Evolutionary conservation across 305 asterid species (phyloP).

Genomic region (Striga hermonthica): DNA sequence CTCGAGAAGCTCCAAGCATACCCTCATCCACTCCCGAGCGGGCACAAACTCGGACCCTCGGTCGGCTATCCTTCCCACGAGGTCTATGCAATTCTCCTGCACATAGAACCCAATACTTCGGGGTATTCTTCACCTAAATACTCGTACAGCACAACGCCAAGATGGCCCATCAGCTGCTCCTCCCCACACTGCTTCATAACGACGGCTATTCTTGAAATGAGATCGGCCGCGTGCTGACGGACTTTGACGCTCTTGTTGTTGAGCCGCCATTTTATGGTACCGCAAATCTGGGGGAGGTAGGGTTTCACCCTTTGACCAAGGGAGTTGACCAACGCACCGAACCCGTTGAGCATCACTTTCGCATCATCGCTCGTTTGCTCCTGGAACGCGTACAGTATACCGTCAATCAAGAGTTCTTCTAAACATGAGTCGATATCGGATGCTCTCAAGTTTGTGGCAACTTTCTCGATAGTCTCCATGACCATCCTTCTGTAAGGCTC

Average conservation of each 20-base stretch:
- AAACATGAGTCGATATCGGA: slow-evolving; percentile 88
- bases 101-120: slow-evolving; percentile 95
- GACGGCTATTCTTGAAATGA: slow-evolving; percentile 85
- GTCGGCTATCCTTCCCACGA: slow-evolving; percentile 93
- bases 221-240: slow-evolving; percentile 94
- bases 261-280: slow-evolving; percentile 91
- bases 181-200: slow-evolving; percentile 96
- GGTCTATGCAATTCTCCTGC: slow-evolving; percentile 95
- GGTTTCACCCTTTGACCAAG: slow-evolving; percentile 90
- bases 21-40: slow-evolving; percentile 98
- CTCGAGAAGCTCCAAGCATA: slow-evolving; percentile 95
- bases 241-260: slow-evolving; percentile 94
- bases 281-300: slow-evolving; percentile 92
- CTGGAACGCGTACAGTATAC: slow-evolving; percentile 94
- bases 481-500: slow-evolving; percentile 98
- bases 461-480: slow-evolving; percentile 99
- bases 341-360: slow-evolving; percentile 92
- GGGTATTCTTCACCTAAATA: slow-evolving; percentile 95
- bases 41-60: slow-evolving; percentile 96
- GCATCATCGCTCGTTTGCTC: slow-evolving; percentile 98
- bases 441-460: slow-evolving; percentile 84
- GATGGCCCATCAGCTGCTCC: slow-evolving; percentile 95
- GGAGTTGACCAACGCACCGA: slow-evolving; percentile 93
- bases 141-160: slow-evolving; percentile 87
- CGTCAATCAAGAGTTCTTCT: slow-evolving; percentile 89